Conservation (phyloP, 306 rosid species). For the Parietaria judaica region DNA sequence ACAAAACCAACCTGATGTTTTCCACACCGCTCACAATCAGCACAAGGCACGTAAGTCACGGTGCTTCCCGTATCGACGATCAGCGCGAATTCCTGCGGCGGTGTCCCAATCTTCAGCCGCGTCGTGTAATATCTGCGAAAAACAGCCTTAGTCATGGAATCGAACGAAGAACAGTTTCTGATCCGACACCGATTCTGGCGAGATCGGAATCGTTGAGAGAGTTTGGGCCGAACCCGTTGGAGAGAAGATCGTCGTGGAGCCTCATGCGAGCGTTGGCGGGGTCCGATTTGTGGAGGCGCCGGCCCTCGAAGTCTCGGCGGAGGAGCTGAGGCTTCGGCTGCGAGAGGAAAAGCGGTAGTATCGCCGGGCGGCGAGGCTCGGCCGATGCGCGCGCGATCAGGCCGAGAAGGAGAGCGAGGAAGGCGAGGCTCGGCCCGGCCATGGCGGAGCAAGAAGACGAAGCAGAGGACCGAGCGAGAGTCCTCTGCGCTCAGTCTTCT, state of each 20-base stretch:
- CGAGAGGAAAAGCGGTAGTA: constrained; percentile 37
- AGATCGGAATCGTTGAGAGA: background rate
- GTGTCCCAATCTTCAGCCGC: constrained; percentile 42
- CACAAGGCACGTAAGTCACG: constrained; percentile 48
- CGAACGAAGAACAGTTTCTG: background rate
- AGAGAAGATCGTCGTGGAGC: constrained; percentile 38
- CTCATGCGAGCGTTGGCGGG: constrained; percentile 33
- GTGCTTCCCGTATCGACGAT: constrained; percentile 48
- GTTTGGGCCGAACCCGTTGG: constrained; percentile 30
- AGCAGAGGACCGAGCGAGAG: constrained; percentile 15
- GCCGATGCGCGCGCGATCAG: constrained; percentile 8
- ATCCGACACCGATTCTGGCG: constrained; percentile 2
- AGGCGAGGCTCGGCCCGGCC: constrained; percentile 15
- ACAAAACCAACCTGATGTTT: constrained; percentile 31
- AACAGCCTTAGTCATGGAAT: background rate
- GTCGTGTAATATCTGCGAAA: constrained; percentile 37
- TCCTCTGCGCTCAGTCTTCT: constrained; percentile 17
- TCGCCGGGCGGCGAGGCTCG: constrained; percentile 22
- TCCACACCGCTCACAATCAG: constrained; percentile 34
- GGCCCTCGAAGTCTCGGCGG: constrained; percentile 23
- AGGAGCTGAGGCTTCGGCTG: constrained; percentile 13
- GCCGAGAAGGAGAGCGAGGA: constrained; percentile 2
- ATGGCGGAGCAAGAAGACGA: constrained; percentile 19
- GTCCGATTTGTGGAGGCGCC: constrained; percentile 30
- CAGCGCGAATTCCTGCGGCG: constrained; percentile 42